A percentile compares a stretch with the other conserved stretches of the same genome.
These are phyloP conservation scores for Ophiobolus disseminans DNA, from an alignment of 2,329 filamentous ascomycete species.

Conservation along the genomic window DNA sequence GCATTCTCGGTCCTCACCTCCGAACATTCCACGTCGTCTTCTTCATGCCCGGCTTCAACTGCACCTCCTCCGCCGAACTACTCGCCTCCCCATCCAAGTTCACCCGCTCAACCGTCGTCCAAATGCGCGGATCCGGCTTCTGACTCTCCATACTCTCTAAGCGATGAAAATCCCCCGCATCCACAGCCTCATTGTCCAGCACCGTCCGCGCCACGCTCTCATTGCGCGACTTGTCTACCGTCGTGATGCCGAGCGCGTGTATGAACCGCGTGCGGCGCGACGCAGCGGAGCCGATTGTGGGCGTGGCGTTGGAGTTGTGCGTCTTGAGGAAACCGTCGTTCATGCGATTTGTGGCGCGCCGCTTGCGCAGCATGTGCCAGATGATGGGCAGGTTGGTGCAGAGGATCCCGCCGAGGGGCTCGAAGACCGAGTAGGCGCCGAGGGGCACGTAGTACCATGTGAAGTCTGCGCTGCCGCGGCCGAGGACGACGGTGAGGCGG, in stretches of 20 bases:
- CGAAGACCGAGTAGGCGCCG: slow-evolving; percentile 44
- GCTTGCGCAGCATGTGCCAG: slow-evolving; percentile 45
- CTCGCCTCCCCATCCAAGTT: slow-evolving; percentile 8
- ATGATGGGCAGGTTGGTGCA: slow-evolving; percentile 46
- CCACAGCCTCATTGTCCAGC: slow-evolving; percentile 14
- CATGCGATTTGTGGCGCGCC: slow-evolving; percentile 18
- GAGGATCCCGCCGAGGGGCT: slow-evolving; percentile 44
- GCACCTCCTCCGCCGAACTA: slow-evolving; percentile 6
- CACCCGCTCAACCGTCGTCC: slow-evolving; percentile 22
- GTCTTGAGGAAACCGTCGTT: slow-evolving; percentile 23
- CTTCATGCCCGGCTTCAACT: slow-evolving; percentile 31
- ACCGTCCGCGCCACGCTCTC: slow-evolving; percentile 31
- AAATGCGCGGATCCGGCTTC: slow-evolving; percentile 24
- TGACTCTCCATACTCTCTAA: slow-evolving; percentile 26
- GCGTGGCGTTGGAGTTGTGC: slow-evolving; percentile 20
- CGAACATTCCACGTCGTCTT: slow-evolving; percentile 43
- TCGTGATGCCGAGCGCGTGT: slow-evolving; percentile 34
- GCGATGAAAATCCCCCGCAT: slow-evolving; percentile 28
- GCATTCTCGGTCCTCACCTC: slow-evolving; percentile 15
- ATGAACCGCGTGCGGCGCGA: slow-evolving; percentile 29
- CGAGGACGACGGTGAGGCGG: slow-evolving; percentile 41
- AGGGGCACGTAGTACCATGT: slow-evolving; percentile 45
- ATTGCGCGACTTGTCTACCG: slow-evolving; percentile 26
- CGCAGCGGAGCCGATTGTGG: slow-evolving; percentile 28
- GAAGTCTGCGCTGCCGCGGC: slow-evolving; percentile 39